Base-by-base conservation (phyloP, 768 basidiomycete species). In the Lentinus tigrinus region DNA sequence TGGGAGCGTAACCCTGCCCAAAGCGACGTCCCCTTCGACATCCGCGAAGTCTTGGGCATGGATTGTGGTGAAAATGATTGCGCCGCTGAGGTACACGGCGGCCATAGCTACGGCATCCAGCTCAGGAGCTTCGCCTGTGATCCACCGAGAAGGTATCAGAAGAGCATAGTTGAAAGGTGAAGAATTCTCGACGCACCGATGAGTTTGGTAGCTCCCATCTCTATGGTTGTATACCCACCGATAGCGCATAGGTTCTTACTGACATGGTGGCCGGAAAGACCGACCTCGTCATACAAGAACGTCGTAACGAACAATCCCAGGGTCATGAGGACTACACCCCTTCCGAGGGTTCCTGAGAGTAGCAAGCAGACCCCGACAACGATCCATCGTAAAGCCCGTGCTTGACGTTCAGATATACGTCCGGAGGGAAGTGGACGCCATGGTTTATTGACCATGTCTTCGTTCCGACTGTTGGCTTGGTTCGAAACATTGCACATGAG, bases 341-440 rank as follows among this genome's bases (percentile, higher is more conserved):
- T 0, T 37, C 60, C 62, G 17, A 42, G 21, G 4, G 23, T 5
- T 0, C 47, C 27, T 5, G 67, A 67, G 42, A 57, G 27, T 7
- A 28, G 28, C 14, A 71, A 50, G 57, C 74, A 75, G 3, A 69
- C 3, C 16, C 60, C 39, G 10, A 74, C 56, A 21, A 72, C 62
- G 7, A 34, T 50, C 73, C 73, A 77, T 5, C 77, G 72, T 6
- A 76, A 56, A 3, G 58, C 24, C 2, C 53, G 44, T 2, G 73
- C 68, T 2, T 68, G 52, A 3, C 26, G 2, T 10, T 63, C 38
- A 1, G 71, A 61, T 10, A 78, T 66, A 14, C 73, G 67, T 4
- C 72, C 67, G 0, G 76, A 61, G 6, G 77, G 75, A 4, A 78
- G 43, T 2, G 77, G 77, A 5, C 77, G 59, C 70, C 71, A 73